Evolutionary conservation across 2,329 filamentous ascomycete genomes (phyloP), one percentile per base, ranked within the genome.

Genomic region (Penicillium sp.): DNA sequence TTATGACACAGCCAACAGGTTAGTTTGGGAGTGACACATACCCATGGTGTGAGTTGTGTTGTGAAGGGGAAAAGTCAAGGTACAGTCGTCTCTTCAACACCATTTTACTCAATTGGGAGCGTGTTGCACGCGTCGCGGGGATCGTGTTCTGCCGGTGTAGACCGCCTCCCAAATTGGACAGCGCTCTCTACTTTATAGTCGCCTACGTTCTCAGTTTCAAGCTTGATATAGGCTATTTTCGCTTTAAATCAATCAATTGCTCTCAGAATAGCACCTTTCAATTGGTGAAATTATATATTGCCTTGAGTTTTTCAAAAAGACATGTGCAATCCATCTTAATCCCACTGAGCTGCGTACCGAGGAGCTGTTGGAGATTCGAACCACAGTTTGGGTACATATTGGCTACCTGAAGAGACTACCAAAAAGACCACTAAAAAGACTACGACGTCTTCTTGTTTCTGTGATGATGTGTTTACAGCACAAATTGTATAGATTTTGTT

Each of bases 61-160:
- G 56, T 53, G 38, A 58, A 46, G 34, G 29, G 24, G 44, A 53
- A 62, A 55, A 62, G 13, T 54, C 22, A 50, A 50, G 38, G n/a
- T 50, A 22, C 61, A 35, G 53, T 26, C n/a, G 53, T 39, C 35
- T 53, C 34, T 45, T 29, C 16, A 46, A 44, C 53, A 57, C 61
- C 65, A 74, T 73, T 70, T 75, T 72, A 69, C 72, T 64, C 68
- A 54, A 66, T 74, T 72, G 65, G 66, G 72, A 73, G 72, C 71
- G 71, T 71, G 72, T 72, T 61, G 35, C 57, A 70, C 71, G 70
- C 70, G 72, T 70, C 70, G 70, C 67, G 65, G 63, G 63, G 68
- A 53, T 45, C 52, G 52, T 37, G 53, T 53, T 54, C 29, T 57
- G 55, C 34, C 44, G 1, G 2, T 3, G 0, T 2, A 16, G 20